Percentiles rank a stretch among this genome's conserved stretches.
Conservation (phyloP, 129 eudicot genomes). For the Kitagawia praeruptora region DNA sequence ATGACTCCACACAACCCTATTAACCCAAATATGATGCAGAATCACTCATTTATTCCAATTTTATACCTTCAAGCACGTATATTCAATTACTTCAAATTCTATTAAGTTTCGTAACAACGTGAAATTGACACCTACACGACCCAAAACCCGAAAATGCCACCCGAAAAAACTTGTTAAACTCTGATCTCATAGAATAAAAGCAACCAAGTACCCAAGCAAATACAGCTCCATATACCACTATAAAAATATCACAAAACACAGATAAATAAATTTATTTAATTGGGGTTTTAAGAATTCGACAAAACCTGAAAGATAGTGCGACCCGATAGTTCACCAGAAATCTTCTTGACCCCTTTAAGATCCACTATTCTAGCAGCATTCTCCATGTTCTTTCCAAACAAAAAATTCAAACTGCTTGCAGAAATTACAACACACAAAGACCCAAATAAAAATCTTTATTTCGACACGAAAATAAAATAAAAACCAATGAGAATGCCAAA, state of each 20-base stretch:
- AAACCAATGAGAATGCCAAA: background rate
- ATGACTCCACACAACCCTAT: background rate
- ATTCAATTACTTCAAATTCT: background rate
- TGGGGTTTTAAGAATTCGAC: background rate
- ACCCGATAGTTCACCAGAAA: conserved; percentile 56
- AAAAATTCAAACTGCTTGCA: conserved; percentile 13
- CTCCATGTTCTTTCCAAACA: conserved; percentile 80
- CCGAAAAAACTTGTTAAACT: background rate
- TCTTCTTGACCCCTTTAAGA: conserved; percentile 69
- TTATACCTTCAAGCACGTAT: background rate
- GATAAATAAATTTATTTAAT: background rate
- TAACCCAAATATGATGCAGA: background rate
- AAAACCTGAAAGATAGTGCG: conserved; percentile 72
- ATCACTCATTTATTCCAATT: no score
- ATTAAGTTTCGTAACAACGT: background rate
- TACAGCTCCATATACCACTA: background rate
- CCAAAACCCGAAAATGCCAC: background rate
- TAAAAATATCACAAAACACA: background rate
- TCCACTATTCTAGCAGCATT: conserved; percentile 78
- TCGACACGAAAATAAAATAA: background rate
- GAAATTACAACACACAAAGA: background rate
- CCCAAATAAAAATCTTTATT: background rate
- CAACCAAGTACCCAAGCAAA: background rate
- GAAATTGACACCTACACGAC: background rate
- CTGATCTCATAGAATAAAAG: background rate